Conservation (phyloP, 345 rosid genomes). For the Populus deltoides region DNA sequence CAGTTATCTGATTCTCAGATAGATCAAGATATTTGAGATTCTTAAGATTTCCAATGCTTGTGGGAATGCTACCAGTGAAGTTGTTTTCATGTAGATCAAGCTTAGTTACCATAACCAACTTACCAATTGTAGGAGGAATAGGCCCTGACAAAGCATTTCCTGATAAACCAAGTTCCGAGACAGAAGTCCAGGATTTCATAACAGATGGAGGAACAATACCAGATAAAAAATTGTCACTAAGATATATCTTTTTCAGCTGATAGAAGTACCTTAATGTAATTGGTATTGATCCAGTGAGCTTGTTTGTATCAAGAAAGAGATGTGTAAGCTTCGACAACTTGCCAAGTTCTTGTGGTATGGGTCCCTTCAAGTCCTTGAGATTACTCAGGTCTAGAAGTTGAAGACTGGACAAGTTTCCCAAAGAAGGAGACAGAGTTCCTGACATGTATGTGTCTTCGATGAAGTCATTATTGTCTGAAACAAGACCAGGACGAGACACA, state of each 20-base stretch:
- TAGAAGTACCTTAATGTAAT: constrained; percentile 30
- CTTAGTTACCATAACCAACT: constrained; percentile 29
- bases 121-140: constrained; percentile 39
- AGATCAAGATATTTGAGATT: constrained; percentile 45
- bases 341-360: constrained; percentile 44
- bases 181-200: constrained; percentile 25
- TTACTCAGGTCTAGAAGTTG: constrained; percentile 49
- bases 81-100: constrained; percentile 49
- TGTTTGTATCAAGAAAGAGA: constrained; percentile 52
- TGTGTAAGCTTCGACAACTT: constrained; percentile 25
- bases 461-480: constrained; percentile 26
- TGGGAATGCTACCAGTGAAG: constrained; percentile 43
- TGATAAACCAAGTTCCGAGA: constrained; percentile 48
- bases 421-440: constrained; percentile 47
- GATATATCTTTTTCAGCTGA: constrained; percentile 34
- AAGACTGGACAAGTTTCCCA: constrained; percentile 48
- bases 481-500: constrained; percentile 40
- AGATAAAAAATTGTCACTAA: constrained; percentile 39
- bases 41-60: constrained; percentile 37
- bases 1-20: constrained; percentile 43
- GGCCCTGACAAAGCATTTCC: constrained; percentile 41
- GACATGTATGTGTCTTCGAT: constrained; percentile 43
- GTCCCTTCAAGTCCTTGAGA: constrained; percentile 48
- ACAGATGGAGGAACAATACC: constrained; percentile 34
- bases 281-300: constrained; percentile 46